phyloP scores from a whole-genome alignment of 208 protist genomes.

The Balamuthia mandrillaris region DNA sequence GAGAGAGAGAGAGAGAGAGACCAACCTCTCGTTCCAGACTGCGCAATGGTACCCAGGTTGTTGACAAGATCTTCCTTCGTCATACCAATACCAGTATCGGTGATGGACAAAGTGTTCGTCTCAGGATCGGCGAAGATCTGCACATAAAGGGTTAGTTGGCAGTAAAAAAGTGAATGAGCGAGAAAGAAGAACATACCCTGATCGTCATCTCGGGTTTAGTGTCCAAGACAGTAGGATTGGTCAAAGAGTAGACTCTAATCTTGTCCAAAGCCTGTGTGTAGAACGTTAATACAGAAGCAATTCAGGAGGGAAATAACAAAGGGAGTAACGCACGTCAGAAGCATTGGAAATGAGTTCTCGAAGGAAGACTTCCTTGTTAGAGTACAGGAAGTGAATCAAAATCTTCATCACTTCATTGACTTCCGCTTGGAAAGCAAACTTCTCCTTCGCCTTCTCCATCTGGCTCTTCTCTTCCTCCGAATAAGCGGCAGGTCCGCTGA shows the following conservation, averaged over 20 bases:
- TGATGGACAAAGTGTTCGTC: conserved; percentile 89
- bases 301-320: background rate
- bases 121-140: conserved; percentile 62
- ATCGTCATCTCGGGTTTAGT: background rate
- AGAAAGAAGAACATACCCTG: background rate
- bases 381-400: conserved; percentile 99
- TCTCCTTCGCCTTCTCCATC: background rate
- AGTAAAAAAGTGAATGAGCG: background rate
- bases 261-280: conserved; percentile 93
- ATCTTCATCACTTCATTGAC: conserved; percentile 96
- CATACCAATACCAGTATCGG: conserved; percentile 98
- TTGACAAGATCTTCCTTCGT: conserved; percentile 96
- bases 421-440: conserved; percentile 85
- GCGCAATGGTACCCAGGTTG: conserved; percentile 98
- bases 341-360: conserved; percentile 99
- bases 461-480: background rate
- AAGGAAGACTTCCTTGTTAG: conserved; percentile 98
- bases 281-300: background rate
- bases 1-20: background rate
- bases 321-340: conserved; percentile 77
- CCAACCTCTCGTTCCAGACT: conserved; percentile 92
- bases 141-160: background rate
- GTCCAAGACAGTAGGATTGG: conserved; percentile 80
- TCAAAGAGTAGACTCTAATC: conserved; percentile 96
- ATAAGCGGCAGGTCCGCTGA: background rate